Evolutionary conservation across 2,329 filamentous ascomycete genomes (phyloP).

Genomic region (Xylariaceae sp.): DNA sequence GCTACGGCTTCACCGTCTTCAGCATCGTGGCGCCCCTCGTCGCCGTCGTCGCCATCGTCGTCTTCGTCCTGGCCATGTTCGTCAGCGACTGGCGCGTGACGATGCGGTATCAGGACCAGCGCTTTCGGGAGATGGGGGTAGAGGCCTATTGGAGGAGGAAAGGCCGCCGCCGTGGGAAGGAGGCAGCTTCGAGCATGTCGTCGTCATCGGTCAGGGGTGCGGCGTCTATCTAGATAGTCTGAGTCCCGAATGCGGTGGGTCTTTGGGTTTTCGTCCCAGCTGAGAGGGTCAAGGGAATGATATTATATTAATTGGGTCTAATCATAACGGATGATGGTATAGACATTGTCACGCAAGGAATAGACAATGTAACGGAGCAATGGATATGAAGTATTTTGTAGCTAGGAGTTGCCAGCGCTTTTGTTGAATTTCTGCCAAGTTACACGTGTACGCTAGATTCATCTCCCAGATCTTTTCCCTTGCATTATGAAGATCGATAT

Average conservation of each 20-base stretch:
- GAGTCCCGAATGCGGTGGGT: not conserved
- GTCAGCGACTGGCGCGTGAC: slow-evolving; percentile 25
- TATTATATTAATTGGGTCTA: too few relatives aligned
- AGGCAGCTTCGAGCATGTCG: not conserved
- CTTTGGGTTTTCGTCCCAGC: too few relatives aligned
- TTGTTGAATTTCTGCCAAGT: too few relatives aligned
- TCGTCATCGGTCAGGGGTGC: slow-evolving; percentile 3
- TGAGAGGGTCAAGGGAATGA: too few relatives aligned
- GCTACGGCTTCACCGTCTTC: slow-evolving; percentile 29
- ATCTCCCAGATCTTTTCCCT: too few relatives aligned
- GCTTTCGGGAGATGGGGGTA: slow-evolving; percentile 28
- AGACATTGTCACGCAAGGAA: too few relatives aligned
- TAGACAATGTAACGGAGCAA: too few relatives aligned
- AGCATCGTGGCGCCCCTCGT: slow-evolving; percentile 27
- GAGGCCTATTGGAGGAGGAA: slow-evolving; percentile 24
- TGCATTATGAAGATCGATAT: too few relatives aligned
- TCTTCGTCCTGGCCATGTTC: slow-evolving; percentile 22
- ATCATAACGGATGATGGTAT: too few relatives aligned
- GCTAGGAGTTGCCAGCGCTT: too few relatives aligned
- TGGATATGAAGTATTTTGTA: too few relatives aligned
- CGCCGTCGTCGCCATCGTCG: slow-evolving; percentile 18
- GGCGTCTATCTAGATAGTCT: not conserved
- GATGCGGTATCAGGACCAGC: slow-evolving; percentile 22
- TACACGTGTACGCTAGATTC: too few relatives aligned
- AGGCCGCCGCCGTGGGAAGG: slow-evolving; percentile 1